Evolutionary conservation across 1,284 basidiomycete genomes (phyloP).

Genomic region (Marasmius fiardii): DNA sequence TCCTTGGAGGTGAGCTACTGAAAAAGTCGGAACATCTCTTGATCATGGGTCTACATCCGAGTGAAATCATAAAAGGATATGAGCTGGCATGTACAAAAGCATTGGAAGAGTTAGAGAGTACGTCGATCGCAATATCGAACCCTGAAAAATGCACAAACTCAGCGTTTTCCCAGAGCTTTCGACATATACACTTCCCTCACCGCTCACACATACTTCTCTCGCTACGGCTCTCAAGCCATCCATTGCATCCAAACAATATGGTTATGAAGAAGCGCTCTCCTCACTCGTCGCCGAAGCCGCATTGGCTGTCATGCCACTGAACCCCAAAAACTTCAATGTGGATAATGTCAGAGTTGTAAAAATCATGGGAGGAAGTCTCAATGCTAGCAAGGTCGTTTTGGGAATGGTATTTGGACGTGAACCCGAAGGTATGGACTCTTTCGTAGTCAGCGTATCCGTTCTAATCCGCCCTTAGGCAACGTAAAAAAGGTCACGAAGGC

Average conservation of each 20-base stretch:
- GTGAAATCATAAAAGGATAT: slow-evolving; percentile 92
- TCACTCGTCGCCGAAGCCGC: slow-evolving; percentile 92
- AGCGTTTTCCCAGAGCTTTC: slow-evolving; percentile 50
- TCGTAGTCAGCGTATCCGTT: neutral
- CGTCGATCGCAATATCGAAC: slow-evolving; percentile 31
- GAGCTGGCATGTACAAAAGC: slow-evolving; percentile 91
- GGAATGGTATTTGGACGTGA: slow-evolving; percentile 99
- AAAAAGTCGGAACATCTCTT: slow-evolving; percentile 93
- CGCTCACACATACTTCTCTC: slow-evolving; percentile 78
- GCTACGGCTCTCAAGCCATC: slow-evolving; percentile 83
- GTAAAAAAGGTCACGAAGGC: slow-evolving; percentile 81
- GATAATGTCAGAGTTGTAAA: slow-evolving; percentile 99
- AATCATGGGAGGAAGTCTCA: slow-evolving; percentile 91
- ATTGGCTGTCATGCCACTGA: slow-evolving; percentile 84
- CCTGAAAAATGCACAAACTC: slow-evolving; percentile 14
- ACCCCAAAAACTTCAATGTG: slow-evolving; percentile 92
- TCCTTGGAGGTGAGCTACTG: slow-evolving; percentile 93
- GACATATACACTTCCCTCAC: slow-evolving; percentile 66
- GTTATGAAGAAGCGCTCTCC: slow-evolving; percentile 83
- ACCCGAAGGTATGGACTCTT: slow-evolving; percentile 69
- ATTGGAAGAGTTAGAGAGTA: slow-evolving; percentile 87
- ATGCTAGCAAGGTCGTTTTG: slow-evolving; percentile 84
- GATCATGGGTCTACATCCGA: slow-evolving; percentile 96
- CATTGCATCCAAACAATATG: slow-evolving; percentile 97
- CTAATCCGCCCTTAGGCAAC: slow-evolving; percentile 43